Percentiles rank a stretch among this genome's conserved stretches.
Evolutionary conservation across 2,329 filamentous ascomycete genomes (phyloP).

Genomic region (Magnaporthales sp.): DNA sequence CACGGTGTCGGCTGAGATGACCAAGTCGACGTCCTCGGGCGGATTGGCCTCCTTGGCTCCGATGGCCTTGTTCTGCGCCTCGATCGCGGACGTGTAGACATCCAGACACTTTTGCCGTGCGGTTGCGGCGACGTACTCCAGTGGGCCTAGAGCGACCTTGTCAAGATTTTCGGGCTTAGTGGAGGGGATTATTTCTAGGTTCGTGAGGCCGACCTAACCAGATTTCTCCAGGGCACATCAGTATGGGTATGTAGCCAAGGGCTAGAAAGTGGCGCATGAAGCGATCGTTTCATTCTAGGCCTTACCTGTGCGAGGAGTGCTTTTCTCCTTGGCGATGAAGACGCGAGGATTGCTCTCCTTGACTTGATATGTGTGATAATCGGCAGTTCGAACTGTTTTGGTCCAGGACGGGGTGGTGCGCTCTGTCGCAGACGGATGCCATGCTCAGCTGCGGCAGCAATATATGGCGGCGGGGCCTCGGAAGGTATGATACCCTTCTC

Average conservation of each 20-base stretch:
- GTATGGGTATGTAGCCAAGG: not conserved
- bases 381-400: slow-evolving; percentile 68
- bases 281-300: not conserved
- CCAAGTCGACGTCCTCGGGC: slow-evolving; percentile 63
- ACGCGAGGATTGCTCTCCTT: slow-evolving; percentile 82
- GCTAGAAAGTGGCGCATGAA: too few species aligned
- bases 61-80: slow-evolving; percentile 19
- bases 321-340: slow-evolving; percentile 75
- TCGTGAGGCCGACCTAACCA: slow-evolving; percentile 63
- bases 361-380: slow-evolving; percentile 67
- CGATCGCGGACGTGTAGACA: slow-evolving; percentile 48
- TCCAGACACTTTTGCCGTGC: slow-evolving; percentile 75
- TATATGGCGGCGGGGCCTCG: slow-evolving; percentile 39
- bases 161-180: slow-evolving; percentile 77
- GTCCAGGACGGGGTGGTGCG: slow-evolving; percentile 36
- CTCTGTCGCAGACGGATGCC: slow-evolving; percentile 20
- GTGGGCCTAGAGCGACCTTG: slow-evolving; percentile 64
- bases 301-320: slow-evolving; percentile 66
- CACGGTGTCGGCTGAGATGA: slow-evolving; percentile 86
- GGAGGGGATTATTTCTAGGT: slow-evolving; percentile 79
- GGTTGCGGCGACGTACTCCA: slow-evolving; percentile 86
- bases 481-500: slow-evolving; percentile 11
- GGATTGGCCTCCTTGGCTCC: slow-evolving; percentile 18
- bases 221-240: not conserved
- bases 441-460: slow-evolving; percentile 28